Evolutionary conservation across 768 basidiomycete genomes (phyloP).

Genomic region (Suillus plorans): DNA sequence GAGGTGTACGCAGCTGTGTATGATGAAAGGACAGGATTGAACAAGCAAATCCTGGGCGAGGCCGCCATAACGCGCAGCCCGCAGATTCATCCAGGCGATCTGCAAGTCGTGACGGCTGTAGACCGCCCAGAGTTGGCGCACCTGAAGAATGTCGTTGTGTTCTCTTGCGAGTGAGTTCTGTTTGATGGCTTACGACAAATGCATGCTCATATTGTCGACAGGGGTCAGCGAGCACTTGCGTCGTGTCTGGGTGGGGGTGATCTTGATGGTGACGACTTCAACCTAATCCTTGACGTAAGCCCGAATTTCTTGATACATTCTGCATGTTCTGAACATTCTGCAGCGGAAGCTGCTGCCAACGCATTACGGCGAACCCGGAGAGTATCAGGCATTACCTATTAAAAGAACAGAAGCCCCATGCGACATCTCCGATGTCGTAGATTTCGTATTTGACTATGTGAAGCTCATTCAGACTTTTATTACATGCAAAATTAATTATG

Average conservation of each 20-base stretch:
- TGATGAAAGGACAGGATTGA: conserved; percentile 29
- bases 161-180: conserved; percentile 43
- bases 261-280: conserved; percentile 53
- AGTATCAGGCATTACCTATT: conserved; percentile 37
- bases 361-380: conserved; percentile 30
- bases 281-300: conserved; percentile 44
- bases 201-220: conserved; percentile 14
- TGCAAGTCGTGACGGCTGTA: conserved; percentile 43
- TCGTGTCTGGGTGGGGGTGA: conserved; percentile 54
- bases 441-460: conserved; percentile 50
- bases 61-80: conserved; percentile 52
- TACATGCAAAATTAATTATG: neutral
- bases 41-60: conserved; percentile 33
- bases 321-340: conserved; percentile 10
- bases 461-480: conserved; percentile 12
- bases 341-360: conserved; percentile 33
- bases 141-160: conserved; percentile 48
- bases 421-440: conserved; percentile 42
- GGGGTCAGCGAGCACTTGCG: conserved; percentile 44
- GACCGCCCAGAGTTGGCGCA: conserved; percentile 37
- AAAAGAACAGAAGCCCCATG: conserved; percentile 33
- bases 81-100: conserved; percentile 52
- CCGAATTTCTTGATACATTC: conserved; percentile 1
- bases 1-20: conserved; percentile 46
- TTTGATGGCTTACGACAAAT: neutral